These are phyloP conservation scores for Penicillium simplicissimum DNA, from an alignment of 495 filamentous ascomycete genomes.

Conservation along the genomic window DNA sequence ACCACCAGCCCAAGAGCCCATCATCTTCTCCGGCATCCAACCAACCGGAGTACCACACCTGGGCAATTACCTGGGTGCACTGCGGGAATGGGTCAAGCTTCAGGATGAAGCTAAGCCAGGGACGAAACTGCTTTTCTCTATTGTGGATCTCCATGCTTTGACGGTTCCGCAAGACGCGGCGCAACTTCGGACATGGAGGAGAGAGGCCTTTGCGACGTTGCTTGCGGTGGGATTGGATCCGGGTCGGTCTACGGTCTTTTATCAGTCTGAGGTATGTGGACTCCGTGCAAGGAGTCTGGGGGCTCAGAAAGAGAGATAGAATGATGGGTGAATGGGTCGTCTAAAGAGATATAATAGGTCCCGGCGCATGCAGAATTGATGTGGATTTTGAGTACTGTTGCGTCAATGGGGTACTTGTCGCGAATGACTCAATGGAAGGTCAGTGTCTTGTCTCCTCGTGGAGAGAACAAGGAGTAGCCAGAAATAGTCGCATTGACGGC, in stretches of 20 bases:
- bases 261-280: conserved; percentile 65
- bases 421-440: conserved; percentile 99
- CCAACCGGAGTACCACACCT: conserved; percentile 95
- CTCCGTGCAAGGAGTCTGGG: background rate
- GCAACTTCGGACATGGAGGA: conserved; percentile 61
- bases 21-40: conserved; percentile 92
- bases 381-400: conserved; percentile 92
- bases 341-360: conserved; percentile 49
- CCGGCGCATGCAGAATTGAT: conserved; percentile 82
- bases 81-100: conserved; percentile 78
- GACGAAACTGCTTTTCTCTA: conserved; percentile 71
- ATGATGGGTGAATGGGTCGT: too few species aligned
- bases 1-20: conserved; percentile 17
- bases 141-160: conserved; percentile 93
- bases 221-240: conserved; percentile 84
- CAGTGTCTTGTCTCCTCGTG: conserved; percentile 14
- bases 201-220: conserved; percentile 74
- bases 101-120: conserved; percentile 60
- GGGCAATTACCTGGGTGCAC: conserved; percentile 94
- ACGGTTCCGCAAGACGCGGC: conserved; percentile 66
- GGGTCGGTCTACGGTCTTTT: conserved; percentile 74
- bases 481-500: background rate
- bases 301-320: background rate
- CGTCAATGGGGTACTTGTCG: conserved; percentile 83
- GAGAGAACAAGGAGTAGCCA: background rate